Percentiles rank a stretch among this genome's conserved stretches.
Conservation (phyloP, 2,329 filamentous ascomycete species). For the Cryphonectria radicalis region DNA sequence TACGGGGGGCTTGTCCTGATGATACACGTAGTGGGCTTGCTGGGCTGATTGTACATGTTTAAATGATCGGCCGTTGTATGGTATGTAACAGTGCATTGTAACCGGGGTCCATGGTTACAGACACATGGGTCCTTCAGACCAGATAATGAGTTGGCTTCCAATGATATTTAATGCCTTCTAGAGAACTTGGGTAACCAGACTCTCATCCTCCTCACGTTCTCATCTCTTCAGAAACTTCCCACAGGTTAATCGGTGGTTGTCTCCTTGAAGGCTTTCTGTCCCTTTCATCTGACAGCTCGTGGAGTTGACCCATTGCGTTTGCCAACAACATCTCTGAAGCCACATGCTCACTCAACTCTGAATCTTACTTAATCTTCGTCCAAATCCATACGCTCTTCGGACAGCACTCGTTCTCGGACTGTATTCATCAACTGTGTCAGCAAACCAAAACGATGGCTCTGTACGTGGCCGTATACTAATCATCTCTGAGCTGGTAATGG, state of each 20-base stretch:
- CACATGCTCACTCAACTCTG: background rate
- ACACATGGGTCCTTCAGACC: background rate
- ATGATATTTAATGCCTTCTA: background rate
- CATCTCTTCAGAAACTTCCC: background rate
- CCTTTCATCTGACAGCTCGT: background rate
- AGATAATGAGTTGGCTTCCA: background rate
- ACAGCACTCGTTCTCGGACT: background rate
- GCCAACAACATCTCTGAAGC: background rate
- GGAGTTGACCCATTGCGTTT: background rate
- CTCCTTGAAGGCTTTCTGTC: background rate
- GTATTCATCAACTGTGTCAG: background rate
- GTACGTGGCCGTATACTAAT: background rate
- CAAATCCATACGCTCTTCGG: background rate
- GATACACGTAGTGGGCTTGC: background rate
- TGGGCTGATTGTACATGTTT: background rate
- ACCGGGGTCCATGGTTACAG: background rate
- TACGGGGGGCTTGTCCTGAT: background rate
- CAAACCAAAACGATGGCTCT: background rate
- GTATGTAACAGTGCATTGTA: background rate
- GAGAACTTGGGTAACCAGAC: background rate
- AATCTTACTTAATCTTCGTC: background rate
- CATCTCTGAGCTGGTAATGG: background rate
- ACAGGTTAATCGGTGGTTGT: background rate
- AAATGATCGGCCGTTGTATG: background rate
- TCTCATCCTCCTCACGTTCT: background rate